These are phyloP conservation scores for Didymosphaeria variabile DNA, from an alignment of 2,329 filamentous ascomycete genomes.

Conservation along the genomic window DNA sequence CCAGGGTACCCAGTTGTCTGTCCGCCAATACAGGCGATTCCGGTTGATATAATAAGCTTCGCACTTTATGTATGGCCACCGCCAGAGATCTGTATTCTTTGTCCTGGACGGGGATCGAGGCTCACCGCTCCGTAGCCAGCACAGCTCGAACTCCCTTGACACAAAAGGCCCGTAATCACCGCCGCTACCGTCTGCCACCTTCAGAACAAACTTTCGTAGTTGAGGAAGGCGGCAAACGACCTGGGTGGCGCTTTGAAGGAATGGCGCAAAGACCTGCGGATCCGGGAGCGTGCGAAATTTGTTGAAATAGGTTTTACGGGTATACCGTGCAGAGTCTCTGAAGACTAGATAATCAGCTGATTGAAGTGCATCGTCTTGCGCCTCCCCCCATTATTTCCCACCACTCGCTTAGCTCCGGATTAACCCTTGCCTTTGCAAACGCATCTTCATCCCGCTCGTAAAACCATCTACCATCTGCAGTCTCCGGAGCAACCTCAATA, in stretches of 20 bases:
- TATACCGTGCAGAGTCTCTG: too few species aligned
- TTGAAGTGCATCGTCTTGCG: neutral
- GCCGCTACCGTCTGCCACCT: neutral
- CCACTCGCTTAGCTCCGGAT: constrained; percentile 9
- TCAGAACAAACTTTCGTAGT: neutral
- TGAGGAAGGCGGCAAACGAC: neutral
- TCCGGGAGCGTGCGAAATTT: neutral
- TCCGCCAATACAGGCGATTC: neutral
- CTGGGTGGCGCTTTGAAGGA: neutral
- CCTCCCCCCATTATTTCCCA: neutral
- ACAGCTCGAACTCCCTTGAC: neutral
- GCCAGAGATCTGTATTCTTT: neutral
- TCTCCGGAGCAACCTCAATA: constrained; percentile 20
- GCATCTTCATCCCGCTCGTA: constrained; percentile 16
- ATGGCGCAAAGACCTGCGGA: neutral
- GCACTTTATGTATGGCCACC: neutral
- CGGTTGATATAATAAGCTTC: neutral
- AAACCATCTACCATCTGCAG: constrained; percentile 23
- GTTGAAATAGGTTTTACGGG: too few species aligned
- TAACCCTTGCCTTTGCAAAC: neutral
- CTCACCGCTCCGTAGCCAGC: neutral
- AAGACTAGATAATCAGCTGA: too few species aligned
- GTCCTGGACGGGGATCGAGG: neutral
- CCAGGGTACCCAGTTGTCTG: neutral
- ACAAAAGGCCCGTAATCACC: neutral